A percentile compares a stretch with the other conserved stretches of the same genome.
Evolutionary conservation across 2,329 filamentous ascomycete genomes (phyloP).

Genomic region (Trichothecium sympodiale): DNA sequence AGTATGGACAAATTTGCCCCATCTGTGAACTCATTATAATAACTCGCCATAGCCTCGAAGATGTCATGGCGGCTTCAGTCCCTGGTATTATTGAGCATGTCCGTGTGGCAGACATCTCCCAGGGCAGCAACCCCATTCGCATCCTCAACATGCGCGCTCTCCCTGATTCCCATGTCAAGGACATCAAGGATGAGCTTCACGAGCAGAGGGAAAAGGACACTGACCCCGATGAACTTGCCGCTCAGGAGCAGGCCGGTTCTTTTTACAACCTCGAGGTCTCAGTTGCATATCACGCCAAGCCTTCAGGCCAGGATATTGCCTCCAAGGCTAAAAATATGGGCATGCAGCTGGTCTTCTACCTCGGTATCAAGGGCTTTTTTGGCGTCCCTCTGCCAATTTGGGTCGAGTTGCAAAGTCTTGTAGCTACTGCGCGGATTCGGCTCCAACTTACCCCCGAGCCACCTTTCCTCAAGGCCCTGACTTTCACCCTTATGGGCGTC

Average conservation of each 20-base stretch:
- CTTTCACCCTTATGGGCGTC: conserved; percentile 87
- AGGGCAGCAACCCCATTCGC: conserved; percentile 81
- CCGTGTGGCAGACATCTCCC: conserved; percentile 86
- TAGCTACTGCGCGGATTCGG: conserved; percentile 75
- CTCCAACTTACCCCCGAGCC: conserved; percentile 81
- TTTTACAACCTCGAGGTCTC: conserved; percentile 90
- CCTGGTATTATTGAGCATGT: conserved; percentile 89
- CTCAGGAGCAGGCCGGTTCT: conserved; percentile 80
- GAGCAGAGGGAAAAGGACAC: conserved; percentile 70
- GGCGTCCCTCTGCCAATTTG: conserved; percentile 79
- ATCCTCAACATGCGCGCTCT: conserved; percentile 80
- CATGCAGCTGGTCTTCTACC: conserved; percentile 90
- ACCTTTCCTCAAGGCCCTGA: conserved; percentile 84
- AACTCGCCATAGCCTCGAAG: conserved; percentile 31
- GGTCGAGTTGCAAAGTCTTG: conserved; percentile 83
- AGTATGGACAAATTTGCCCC: conserved; percentile 8
- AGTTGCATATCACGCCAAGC: conserved; percentile 82
- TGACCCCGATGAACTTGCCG: conserved; percentile 76
- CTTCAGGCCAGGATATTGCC: conserved; percentile 56
- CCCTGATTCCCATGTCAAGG: conserved; percentile 64
- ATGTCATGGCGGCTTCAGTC: conserved; percentile 94
- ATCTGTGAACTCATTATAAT: rapidly evolving
- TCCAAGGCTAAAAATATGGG: conserved; percentile 92
- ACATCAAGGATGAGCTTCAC: conserved; percentile 72
- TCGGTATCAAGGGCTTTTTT: conserved; percentile 81